Percentiles rank a stretch among this genome's conserved stretches.
These are phyloP conservation scores for Cryphonectria naterciae DNA, from an alignment of 2,329 filamentous ascomycete genomes.

Conservation along the genomic window DNA sequence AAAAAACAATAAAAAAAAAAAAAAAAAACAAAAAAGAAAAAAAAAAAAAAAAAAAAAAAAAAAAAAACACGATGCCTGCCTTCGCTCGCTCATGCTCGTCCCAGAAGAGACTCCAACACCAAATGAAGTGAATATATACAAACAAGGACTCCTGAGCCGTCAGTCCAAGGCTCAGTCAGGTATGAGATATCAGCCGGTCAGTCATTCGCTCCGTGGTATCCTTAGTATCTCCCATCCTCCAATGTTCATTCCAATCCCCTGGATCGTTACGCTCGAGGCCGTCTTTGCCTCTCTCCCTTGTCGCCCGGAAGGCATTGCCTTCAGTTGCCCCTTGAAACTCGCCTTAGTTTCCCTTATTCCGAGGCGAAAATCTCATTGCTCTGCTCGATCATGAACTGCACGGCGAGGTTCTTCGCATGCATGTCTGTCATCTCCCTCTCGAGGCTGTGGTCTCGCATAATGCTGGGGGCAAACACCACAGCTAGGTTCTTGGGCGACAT, in stretches of 20 bases:
- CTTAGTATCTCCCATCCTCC: neutral
- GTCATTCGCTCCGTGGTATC: constrained; percentile 10
- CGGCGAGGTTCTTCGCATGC: constrained; percentile 86
- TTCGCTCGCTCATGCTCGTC: constrained; percentile 6
- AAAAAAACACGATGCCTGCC: neutral
- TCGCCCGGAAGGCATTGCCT: neutral
- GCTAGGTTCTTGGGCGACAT: constrained; percentile 97
- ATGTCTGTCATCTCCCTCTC: constrained; percentile 97
- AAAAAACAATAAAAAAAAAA: neutral
- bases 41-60: no score
- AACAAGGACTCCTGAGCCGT: constrained; percentile 14
- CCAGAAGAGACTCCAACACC: constrained; percentile 17
- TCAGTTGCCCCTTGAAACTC: neutral
- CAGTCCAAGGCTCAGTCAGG: constrained; percentile 8
- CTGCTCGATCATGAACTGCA: constrained; percentile 93
- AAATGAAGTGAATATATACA: constrained; percentile 29
- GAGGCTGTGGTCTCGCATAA: constrained; percentile 88
- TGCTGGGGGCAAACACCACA: constrained; percentile 96
- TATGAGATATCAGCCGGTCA: constrained; percentile 16
- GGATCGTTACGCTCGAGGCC: neutral
- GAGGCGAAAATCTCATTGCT: constrained; percentile 78
- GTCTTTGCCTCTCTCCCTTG: neutral
- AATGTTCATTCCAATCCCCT: neutral
- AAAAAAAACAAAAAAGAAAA: no score
- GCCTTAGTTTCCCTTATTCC: constrained; percentile 27